Evolutionary conservation across 164 flowering plant genomes (phyloP).

Genomic region (Nymphaea thermarum): DNA sequence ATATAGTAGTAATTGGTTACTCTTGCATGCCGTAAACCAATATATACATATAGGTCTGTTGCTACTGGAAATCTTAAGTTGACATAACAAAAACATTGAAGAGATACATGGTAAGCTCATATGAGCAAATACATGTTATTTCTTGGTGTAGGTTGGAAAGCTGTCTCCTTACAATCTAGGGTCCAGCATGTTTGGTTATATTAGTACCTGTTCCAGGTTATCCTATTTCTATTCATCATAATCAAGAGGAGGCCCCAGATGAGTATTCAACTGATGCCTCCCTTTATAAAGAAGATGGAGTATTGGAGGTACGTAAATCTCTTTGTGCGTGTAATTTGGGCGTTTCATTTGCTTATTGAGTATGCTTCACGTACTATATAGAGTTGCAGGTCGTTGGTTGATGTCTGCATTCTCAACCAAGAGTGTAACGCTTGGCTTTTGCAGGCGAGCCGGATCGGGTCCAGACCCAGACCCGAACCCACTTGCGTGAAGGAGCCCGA

Average conservation of each 20-base stretch:
- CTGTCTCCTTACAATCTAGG: slow-evolving; percentile 29
- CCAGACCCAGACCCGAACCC: no score
- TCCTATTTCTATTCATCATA: slow-evolving; percentile 36
- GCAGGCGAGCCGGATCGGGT: no score
- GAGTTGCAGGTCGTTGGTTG: slow-evolving; percentile 54
- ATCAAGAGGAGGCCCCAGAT: slow-evolving; percentile 29
- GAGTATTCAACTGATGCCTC: slow-evolving; percentile 24
- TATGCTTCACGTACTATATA: slow-evolving; percentile 31
- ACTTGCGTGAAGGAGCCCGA: no score
- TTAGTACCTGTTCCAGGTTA: slow-evolving; percentile 51
- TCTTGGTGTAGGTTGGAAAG: slow-evolving; percentile 59
- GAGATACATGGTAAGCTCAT: no score
- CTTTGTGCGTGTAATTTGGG: not conserved
- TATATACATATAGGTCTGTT: no score
- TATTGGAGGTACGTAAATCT: slow-evolving; percentile 51
- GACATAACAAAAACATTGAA: no score
- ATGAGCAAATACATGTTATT: not conserved
- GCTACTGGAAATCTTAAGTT: no score
- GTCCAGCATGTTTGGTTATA: slow-evolving; percentile 23
- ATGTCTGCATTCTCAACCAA: slow-evolving; percentile 42
- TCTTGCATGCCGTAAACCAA: no score
- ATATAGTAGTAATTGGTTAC: no score
- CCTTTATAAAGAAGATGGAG: slow-evolving; percentile 75
- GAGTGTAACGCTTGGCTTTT: no score
- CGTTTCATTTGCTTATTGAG: no score